Evolutionary conservation across 805 yeast species (phyloP), one percentile per base, ranked within the genome.

Genomic region (Peterozyma toletana): DNA sequence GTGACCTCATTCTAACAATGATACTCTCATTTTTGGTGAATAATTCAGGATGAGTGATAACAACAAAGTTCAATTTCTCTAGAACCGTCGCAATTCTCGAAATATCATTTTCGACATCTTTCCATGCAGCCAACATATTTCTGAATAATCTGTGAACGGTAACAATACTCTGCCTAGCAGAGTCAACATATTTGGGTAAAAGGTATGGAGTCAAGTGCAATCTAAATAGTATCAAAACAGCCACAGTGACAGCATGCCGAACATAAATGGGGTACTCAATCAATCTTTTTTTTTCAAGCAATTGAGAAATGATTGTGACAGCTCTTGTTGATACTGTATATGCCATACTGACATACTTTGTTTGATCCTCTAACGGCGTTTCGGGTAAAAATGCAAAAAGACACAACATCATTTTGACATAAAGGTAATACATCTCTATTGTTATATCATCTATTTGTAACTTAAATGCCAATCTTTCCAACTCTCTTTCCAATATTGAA

Each of bases 301-400:
- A 62, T 48, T 78, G 78, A 0, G 95, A 83, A 33, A 86, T 75
- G 10, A 87, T 67, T 1, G 96, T 88, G 16, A 90, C 78, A 31
- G 87, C 78, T 46, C 90, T 71, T 0, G 96, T 90, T 2, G 95
- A 86, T 1, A 88, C 65, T 41, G 84, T 64, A 59, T 87, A 89
- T 0, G 95, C 95, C 31, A 80, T 77, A 15, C 87, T 81, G 11
- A 89, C 90, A 58, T 85, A 88, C 53, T 81, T 80, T 1, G 87
- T 83, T 61, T 87, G 96, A 60, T 86, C 95, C 51, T 83, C 93
- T 43, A 80, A 75, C 9, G 96, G 88, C 0, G 95, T 84, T 17
- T 87, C 90, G n/a, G 96, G 91, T 47, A 88, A 66, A 53, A 90
- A 90, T 3, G 96, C 91, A 70, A 86, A 90, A 46, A 90, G 79